Conservation (phyloP, 1,284 basidiomycete genomes). For the Leccinum pallidistipes region DNA sequence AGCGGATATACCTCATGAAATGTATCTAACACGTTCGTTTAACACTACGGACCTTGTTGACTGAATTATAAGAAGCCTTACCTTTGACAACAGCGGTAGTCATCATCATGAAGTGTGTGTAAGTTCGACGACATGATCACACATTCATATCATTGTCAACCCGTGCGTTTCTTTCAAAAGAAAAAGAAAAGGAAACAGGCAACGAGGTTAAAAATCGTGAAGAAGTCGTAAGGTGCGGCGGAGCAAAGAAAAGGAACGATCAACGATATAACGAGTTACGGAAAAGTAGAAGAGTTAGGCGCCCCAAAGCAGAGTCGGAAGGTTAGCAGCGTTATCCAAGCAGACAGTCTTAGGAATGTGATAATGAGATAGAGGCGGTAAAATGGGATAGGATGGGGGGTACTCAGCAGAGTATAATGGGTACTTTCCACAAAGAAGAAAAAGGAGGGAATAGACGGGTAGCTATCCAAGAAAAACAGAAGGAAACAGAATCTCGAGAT, state of each 20-base stretch:
- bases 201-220: slow-evolving; percentile 15
- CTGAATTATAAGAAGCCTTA: neutral
- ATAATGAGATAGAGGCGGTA: neutral
- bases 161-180: neutral
- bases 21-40: neutral
- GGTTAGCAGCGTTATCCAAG: slow-evolving; percentile 11
- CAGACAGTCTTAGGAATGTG: slow-evolving; percentile 12
- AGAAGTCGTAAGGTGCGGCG: slow-evolving; percentile 16
- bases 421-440: slow-evolving; percentile 18
- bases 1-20: neutral
- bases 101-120: too few species aligned
- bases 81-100: neutral
- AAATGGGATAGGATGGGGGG: slow-evolving; percentile 1
- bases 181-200: neutral
- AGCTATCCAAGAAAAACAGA: slow-evolving; percentile 16
- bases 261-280: neutral
- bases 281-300: neutral
- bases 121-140: neutral
- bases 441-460: slow-evolving; percentile 7
- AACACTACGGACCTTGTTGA: neutral
- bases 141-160: slow-evolving; percentile 3
- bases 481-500: neutral
- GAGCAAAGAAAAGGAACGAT: neutral
- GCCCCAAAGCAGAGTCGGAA: slow-evolving; percentile 2
- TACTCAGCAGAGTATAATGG: slow-evolving; percentile 3